These are phyloP conservation scores for Suhomyces kilbournensis DNA, from an alignment of 805 yeast species.

Conservation along the genomic window DNA sequence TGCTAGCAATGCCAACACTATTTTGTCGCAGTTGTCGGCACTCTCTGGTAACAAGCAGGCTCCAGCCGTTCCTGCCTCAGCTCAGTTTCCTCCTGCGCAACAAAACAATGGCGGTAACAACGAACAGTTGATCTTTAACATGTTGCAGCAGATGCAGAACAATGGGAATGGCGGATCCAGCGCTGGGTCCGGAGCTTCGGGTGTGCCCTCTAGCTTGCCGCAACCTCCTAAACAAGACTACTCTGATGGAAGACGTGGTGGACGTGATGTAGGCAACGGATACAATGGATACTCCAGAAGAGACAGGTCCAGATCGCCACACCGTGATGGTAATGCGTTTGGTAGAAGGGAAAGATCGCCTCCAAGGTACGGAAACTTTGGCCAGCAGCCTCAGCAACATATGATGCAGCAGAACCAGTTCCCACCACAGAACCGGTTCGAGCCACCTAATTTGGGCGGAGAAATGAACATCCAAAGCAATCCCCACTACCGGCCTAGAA, in stretches of 20 bases:
- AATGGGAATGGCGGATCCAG: conserved; percentile 11
- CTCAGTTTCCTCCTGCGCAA: conserved; percentile 13
- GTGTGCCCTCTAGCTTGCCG: conserved; percentile 5
- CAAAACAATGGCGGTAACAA: conserved; percentile 5
- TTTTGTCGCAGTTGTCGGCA: conserved; percentile 44
- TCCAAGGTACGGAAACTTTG: conserved; percentile 14
- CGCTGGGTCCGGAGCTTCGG: conserved; percentile 6
- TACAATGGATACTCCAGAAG: conserved; percentile 44
- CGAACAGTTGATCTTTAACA: conserved; percentile 44
- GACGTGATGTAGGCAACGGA: conserved; percentile 25
- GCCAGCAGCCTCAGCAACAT: conserved; percentile 9
- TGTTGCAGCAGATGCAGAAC: conserved; percentile 51
- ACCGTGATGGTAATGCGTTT: conserved; percentile 21
- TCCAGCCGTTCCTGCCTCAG: conserved; percentile 3
- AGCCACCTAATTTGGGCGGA: conserved; percentile 3
- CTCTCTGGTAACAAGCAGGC: conserved; percentile 23
- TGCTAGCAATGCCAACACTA: conserved; percentile 32
- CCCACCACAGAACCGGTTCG: conserved; percentile 6
- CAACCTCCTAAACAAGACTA: conserved; percentile 11
- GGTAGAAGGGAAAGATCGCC: conserved; percentile 28
- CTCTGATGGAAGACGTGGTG: conserved; percentile 28
- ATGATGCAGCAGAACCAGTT: conserved; percentile 4
- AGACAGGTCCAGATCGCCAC: conserved; percentile 56
- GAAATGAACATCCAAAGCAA: conserved; percentile 70
- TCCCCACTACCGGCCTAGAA: conserved; percentile 73